Percentiles rank a stretch among this genome's conserved stretches.
Evolutionary conservation across 305 asterid genomes (phyloP).

Genomic region (Solanum hybrid): DNA sequence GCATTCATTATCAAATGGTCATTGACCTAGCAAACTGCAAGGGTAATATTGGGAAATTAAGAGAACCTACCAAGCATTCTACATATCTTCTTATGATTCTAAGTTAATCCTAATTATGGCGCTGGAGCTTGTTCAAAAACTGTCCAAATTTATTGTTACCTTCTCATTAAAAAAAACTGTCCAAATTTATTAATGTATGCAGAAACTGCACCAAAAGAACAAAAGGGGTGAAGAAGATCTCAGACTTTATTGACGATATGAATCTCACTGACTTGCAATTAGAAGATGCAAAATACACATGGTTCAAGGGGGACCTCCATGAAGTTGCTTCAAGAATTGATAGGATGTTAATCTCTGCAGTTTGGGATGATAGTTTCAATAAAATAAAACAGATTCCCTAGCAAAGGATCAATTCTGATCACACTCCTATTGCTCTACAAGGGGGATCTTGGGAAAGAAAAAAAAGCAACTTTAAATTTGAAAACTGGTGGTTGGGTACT

Average conservation of each 20-base stretch:
- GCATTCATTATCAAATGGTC: not conserved
- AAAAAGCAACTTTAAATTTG: not conserved
- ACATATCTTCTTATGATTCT: not conserved
- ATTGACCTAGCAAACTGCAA: not conserved
- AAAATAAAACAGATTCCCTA: not conserved
- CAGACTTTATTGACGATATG: not conserved
- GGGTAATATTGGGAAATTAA: not conserved
- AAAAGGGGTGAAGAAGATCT: not conserved
- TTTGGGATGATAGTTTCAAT: not conserved
- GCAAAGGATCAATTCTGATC: not conserved
- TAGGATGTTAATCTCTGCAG: not conserved
- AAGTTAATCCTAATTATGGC: not conserved
- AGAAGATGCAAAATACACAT: not conserved
- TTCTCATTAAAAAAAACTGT: not conserved
- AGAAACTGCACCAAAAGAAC: not conserved
- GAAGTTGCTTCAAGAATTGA: not conserved
- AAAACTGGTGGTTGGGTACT: not conserved
- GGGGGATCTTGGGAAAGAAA: not conserved
- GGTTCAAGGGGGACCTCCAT: not conserved
- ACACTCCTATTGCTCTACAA: not conserved
- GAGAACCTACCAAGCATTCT: not conserved
- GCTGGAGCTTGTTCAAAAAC: not conserved
- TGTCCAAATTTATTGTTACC: not conserved
- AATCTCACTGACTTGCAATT: not conserved
- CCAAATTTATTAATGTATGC: not conserved